Evolutionary conservation across 345 rosid genomes (phyloP).

Genomic region (Reutealis trisperma): DNA sequence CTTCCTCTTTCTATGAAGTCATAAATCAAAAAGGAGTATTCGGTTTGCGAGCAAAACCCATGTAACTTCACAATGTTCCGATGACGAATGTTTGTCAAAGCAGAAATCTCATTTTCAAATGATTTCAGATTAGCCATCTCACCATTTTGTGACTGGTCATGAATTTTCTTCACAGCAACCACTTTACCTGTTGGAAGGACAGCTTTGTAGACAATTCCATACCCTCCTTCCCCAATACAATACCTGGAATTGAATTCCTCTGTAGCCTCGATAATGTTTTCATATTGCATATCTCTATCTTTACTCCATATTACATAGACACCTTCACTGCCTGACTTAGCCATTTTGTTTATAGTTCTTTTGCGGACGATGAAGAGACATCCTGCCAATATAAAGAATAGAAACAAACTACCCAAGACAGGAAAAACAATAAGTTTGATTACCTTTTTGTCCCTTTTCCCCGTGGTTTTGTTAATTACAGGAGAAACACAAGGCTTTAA

Average conservation of each 20-base stretch:
- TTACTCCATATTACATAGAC: neutral
- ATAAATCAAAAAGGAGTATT: neutral
- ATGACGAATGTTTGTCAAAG: neutral
- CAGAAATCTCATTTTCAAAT: neutral
- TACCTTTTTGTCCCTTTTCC: no score
- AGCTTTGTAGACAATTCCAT: neutral
- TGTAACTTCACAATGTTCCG: neutral
- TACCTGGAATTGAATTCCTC: neutral
- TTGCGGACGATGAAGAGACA: neutral
- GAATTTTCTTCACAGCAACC: conserved; percentile 1
- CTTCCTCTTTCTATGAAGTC: conserved; percentile 1
- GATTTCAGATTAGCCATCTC: neutral
- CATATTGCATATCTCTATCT: neutral
- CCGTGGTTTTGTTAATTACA: no score
- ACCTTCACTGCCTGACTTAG: neutral
- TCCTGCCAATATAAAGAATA: neutral
- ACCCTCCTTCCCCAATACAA: conserved; percentile 1
- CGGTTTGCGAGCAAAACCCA: neutral
- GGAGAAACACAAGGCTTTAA: no score
- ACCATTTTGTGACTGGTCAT: neutral
- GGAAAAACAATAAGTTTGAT: neutral
- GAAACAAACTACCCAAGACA: neutral
- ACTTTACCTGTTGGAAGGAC: neutral
- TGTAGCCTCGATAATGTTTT: neutral
- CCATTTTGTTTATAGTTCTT: neutral